These are phyloP conservation scores for Claviceps monticola DNA, from an alignment of 2,329 filamentous ascomycete genomes.

Conservation along the genomic window DNA sequence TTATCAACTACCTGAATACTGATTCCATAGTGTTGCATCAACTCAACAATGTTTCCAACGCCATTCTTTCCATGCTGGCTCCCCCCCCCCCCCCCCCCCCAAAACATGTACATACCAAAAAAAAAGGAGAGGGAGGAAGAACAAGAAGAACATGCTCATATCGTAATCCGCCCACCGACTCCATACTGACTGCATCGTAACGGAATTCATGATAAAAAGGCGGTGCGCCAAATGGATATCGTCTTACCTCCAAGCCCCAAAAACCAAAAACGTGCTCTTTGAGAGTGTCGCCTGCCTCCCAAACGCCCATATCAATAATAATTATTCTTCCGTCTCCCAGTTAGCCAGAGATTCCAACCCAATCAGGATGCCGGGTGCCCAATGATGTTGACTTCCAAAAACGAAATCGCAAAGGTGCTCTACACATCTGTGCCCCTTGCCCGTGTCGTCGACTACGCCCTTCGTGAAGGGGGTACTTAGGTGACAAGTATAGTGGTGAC, in stretches of 20 bases:
- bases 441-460: background rate
- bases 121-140: background rate
- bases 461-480: background rate
- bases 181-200: background rate
- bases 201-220: constrained; percentile 1
- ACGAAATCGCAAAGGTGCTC: background rate
- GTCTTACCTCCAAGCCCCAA: background rate
- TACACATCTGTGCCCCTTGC: background rate
- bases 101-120: background rate
- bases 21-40: constrained; percentile 4
- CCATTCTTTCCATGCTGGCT: background rate
- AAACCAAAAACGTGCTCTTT: background rate
- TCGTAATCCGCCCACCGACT: background rate
- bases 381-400: background rate
- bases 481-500: background rate
- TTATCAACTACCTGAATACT: constrained; percentile 8
- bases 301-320: constrained; percentile 4
- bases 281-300: background rate
- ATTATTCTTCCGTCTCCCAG: background rate
- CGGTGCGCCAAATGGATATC: background rate
- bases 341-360: background rate
- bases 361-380: background rate
- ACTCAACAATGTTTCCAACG: constrained; percentile 5
- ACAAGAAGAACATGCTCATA: background rate
- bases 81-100: no score